Evolutionary conservation across 2,329 filamentous ascomycete species (phyloP), one percentile per base, ranked within the genome.

Genomic region (Diaporthe citriasiana): DNA sequence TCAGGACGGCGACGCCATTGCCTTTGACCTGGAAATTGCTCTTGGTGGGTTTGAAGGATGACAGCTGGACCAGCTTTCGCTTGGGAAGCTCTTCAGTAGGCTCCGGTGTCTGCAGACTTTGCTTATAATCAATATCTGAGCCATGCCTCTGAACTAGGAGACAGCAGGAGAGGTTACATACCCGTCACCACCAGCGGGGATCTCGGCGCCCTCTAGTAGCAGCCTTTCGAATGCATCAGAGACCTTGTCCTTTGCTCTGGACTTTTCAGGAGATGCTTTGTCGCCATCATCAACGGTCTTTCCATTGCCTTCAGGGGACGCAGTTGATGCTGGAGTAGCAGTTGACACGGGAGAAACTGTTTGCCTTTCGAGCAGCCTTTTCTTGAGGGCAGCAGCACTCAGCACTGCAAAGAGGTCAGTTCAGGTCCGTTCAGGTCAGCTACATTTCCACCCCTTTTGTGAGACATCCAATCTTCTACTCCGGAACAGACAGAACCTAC

Each of bases 21-120:
- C 80, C 51, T 30, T 84, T 84, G 30, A 76, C 79, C 63, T 82
- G 82, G 27, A 84, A 80, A 59, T 88, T 90, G 53, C 82, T 82
- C 73, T 86, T 85, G 30, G 78, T 84, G 3, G 85, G 83, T 30
- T 81, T 84, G 70, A 89, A 88, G 0, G 87, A 86, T 0, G 86
- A 86, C 70, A 87, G 83, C 27, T 84, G 82, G 15, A 77, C 75
- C 40, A 77, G 51, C 19, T 57, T 76, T 19, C 15, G 75, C 47
- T 73, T 80, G 75, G 70, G 76, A 72, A 30, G 76, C 76, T 63
- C 74, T 15, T 74, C 76, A 10, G 51, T 76, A 75, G 80, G 78
- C 75, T 77, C 76, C 38, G 73, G 72, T 9, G 78, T 80, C 65
- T 51, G 63, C 51, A 50, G 51, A 63, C 73, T 74, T 60, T 71